Base-by-base conservation (phyloP, 108 stramenopile genomes). In the Mediolabrus comicus region DNA sequence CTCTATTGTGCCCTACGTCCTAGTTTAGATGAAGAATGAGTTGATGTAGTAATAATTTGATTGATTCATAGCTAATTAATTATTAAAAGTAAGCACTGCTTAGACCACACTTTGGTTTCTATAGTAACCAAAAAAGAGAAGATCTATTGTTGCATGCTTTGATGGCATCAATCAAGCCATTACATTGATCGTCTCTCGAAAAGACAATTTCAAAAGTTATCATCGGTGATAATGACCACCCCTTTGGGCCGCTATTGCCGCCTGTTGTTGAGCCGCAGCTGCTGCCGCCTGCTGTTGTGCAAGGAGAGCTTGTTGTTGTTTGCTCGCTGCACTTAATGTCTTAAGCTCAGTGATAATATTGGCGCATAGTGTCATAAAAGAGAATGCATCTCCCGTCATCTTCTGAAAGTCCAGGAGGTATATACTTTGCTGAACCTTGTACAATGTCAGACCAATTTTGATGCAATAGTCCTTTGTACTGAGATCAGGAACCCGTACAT, bases 371-470 rank as follows among this genome's bases (percentile, higher is more conserved):
- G 94, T 96, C 98, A 98, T 98, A 81, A 99, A 99, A 3, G 92
- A 94, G 77, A 99, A 99, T 31, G 90, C 89, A 81, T 98, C 98
- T 29, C 99, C 99, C 28, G 95, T 96, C 80, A 89, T 89, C 64
- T 96, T 92, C 82, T 97, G 98, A 64, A 99, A 97, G 72, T 99
- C 99, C 27, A 99, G 83, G 35, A 99, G 83, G 72, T 98, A 99
- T 49, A 99, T 98, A 71, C 87, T 95, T 62, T 94, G 94, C 83
- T 99, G 99, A 41, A 99, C 99, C 82, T 98, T 97, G 94, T 98
- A 99, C 72, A 99, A 68, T 10, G 93, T 95, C 56, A 99, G 71
- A 28, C 92, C 95, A 41, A 98, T 94, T 58, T 95, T 92, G 82
- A 97, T 88, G 34, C 87, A 84, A 79, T 96, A 96, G 51, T 90